A percentile compares a stretch with the other conserved stretches of the same genome.
Evolutionary conservation across 306 rosid species (phyloP).

Genomic region (Trifolium dubium): DNA sequence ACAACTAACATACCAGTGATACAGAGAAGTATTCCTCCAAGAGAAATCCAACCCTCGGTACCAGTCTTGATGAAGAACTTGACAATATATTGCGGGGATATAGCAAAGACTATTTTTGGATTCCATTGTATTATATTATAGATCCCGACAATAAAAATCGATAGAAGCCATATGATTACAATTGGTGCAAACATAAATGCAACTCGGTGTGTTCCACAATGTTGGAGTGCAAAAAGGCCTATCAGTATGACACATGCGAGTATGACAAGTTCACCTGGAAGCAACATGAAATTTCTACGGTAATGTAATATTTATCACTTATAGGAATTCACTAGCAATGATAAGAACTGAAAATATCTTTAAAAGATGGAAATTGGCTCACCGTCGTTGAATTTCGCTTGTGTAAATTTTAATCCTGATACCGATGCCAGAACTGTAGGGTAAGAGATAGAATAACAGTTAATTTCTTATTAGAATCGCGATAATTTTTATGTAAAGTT

Average conservation of each 20-base stretch:
- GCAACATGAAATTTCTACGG: slow-evolving; percentile 31
- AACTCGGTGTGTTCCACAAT: slow-evolving; percentile 81
- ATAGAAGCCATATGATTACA: slow-evolving; percentile 73
- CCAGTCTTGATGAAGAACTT: slow-evolving; percentile 70
- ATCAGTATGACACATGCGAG: slow-evolving; percentile 77
- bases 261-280: slow-evolving; percentile 68
- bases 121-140: slow-evolving; percentile 79
- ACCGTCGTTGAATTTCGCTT: slow-evolving; percentile 58
- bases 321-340: neutral
- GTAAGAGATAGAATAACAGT: slow-evolving; percentile 6
- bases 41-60: slow-evolving; percentile 84
- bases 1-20: slow-evolving; percentile 72
- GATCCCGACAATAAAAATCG: slow-evolving; percentile 73
- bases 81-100: slow-evolving; percentile 72
- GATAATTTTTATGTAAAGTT: slow-evolving; percentile 1
- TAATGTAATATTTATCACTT: slow-evolving; percentile 9
- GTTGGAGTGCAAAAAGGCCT: slow-evolving; percentile 88
- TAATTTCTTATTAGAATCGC: slow-evolving; percentile 9
- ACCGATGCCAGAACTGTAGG: slow-evolving; percentile 79
- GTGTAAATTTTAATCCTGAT: slow-evolving; percentile 72
- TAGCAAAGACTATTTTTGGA: slow-evolving; percentile 64
- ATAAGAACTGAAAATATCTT: slow-evolving; percentile 18
- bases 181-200: slow-evolving; percentile 81
- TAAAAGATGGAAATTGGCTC: slow-evolving; percentile 33
- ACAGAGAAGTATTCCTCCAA: slow-evolving; percentile 87